Evolutionary conservation across 257 asterid species (phyloP).

Genomic region (Fraxinus americana): DNA sequence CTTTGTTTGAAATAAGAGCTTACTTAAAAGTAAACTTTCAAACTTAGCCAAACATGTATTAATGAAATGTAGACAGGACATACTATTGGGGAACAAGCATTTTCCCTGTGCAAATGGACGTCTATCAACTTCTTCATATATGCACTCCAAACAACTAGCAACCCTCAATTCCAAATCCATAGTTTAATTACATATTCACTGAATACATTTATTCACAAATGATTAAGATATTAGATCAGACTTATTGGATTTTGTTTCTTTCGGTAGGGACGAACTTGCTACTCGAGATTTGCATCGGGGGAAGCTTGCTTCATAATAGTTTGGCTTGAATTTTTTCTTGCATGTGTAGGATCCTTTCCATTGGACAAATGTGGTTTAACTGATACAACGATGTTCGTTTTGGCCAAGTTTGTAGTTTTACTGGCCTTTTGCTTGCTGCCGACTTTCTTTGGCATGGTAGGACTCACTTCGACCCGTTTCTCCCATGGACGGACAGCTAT

Average conservation of each 20-base stretch:
- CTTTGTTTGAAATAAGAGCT: too few relatives aligned
- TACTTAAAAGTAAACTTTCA: too few relatives aligned
- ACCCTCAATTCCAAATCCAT: slow-evolving; percentile 3
- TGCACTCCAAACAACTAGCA: neutral
- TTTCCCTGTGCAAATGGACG: neutral
- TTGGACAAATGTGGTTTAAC: slow-evolving; percentile 25
- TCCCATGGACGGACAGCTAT: slow-evolving; percentile 82
- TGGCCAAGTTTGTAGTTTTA: slow-evolving; percentile 27
- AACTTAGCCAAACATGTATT: slow-evolving; percentile 19
- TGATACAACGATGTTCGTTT: slow-evolving; percentile 16
- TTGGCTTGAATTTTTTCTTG: slow-evolving; percentile 32
- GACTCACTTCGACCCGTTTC: slow-evolving; percentile 45
- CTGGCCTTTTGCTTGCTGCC: slow-evolving; percentile 34
- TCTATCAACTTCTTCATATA: neutral
- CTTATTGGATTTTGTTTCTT: neutral
- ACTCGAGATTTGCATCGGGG: slow-evolving; percentile 21
- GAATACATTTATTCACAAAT: neutral
- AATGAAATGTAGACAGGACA: neutral
- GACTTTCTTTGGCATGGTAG: slow-evolving; percentile 36
- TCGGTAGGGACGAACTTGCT: neutral
- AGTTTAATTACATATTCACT: neutral
- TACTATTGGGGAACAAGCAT: neutral
- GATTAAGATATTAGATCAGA: neutral
- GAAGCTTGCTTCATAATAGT: slow-evolving; percentile 15
- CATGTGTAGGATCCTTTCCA: slow-evolving; percentile 29